Percentiles rank a stretch among this genome's conserved stretches.
Evolutionary conservation across 345 rosid genomes (phyloP).

Genomic region (Mallotus nudiflorus): DNA sequence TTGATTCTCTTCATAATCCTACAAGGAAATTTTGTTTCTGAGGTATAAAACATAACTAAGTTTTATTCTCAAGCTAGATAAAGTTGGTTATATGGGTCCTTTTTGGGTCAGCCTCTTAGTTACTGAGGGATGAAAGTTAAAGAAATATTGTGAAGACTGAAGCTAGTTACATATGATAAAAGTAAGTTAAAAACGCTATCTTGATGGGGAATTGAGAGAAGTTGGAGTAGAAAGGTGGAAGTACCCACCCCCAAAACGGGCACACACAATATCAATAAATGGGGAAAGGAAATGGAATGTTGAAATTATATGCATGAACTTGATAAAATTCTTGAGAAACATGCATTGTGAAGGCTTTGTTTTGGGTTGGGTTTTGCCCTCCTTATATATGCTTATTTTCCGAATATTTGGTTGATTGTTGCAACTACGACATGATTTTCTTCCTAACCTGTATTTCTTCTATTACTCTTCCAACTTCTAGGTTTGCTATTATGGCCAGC

Average conservation of each 20-base stretch:
- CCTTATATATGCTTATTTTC: background rate
- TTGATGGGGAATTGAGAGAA: background rate
- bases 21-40: conserved; percentile 5
- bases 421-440: background rate
- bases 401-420: background rate
- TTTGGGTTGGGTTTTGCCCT: background rate
- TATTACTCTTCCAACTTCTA: conserved; percentile 34
- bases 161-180: background rate
- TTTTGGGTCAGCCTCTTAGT: too few species aligned
- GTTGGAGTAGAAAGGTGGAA: background rate
- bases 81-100: too few species aligned
- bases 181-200: background rate
- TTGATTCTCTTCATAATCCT: background rate
- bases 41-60: background rate
- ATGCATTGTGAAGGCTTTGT: background rate
- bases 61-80: too few species aligned
- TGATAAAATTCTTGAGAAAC: background rate
- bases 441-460: background rate
- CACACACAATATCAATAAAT: background rate
- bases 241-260: too few species aligned
- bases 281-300: background rate
- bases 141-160: background rate
- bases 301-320: background rate
- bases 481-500: conserved; percentile 99
- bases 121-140: background rate